Percentiles rank a stretch among this genome's conserved stretches.
Conservation (phyloP, 164 flowering plant species). For the Cinnamomum chago region DNA sequence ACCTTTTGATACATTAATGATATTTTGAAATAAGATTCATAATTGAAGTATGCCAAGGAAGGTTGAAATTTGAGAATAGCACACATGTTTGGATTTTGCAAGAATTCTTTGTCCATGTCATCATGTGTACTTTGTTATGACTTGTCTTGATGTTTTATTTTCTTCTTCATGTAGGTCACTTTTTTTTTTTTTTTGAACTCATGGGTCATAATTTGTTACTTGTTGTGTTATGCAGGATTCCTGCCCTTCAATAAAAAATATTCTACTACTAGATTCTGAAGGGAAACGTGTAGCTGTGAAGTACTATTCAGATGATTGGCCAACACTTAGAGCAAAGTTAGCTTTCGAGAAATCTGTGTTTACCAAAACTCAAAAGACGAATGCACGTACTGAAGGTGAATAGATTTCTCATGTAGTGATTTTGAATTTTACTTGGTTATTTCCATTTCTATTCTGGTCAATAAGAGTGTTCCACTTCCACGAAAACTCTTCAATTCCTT, state of each 20-base stretch:
- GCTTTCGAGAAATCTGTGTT: conserved; percentile 13
- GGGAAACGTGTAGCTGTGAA: conserved; percentile 15
- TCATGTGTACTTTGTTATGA: background rate
- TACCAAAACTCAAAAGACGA: conserved; percentile 11
- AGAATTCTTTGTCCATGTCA: background rate
- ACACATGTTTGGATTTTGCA: background rate
- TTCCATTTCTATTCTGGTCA: background rate
- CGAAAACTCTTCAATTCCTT: background rate
- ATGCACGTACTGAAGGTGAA: conserved; percentile 13
- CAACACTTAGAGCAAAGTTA: conserved; percentile 10
- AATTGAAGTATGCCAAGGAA: background rate
- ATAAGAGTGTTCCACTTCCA: background rate
- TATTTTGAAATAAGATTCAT: background rate
- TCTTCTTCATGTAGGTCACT: background rate
- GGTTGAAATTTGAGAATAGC: background rate
- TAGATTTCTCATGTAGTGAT: background rate
- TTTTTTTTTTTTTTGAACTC: background rate
- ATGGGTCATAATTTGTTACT: background rate
- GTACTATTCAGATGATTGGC: conserved; percentile 16
- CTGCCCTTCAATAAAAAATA: conserved; percentile 11
- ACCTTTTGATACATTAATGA: background rate
- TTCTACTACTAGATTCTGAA: conserved; percentile 13
- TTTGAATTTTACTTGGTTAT: background rate
- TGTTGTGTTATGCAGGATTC: conserved; percentile 10
- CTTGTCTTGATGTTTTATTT: background rate